phyloP scores from a whole-genome alignment of 306 rosid species.

The Vigna unguiculata region DNA sequence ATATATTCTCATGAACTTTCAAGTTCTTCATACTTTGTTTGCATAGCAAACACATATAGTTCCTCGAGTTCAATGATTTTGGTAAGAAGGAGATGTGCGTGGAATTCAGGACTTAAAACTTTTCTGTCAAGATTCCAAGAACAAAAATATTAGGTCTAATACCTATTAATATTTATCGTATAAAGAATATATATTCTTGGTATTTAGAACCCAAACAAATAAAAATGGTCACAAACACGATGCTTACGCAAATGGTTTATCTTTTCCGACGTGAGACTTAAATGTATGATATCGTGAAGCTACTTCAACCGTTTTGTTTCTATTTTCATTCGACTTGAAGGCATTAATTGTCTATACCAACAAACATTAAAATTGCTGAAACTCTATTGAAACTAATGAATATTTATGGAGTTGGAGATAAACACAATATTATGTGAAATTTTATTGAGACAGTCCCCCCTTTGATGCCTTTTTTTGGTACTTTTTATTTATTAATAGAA shows the following conservation, averaged over 20 bases:
- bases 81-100: conserved; percentile 34
- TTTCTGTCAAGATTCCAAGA: neutral
- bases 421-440: neutral
- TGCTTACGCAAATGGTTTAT: conserved; percentile 1
- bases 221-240: neutral
- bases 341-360: neutral
- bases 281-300: neutral
- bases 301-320: neutral
- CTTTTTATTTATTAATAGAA: too few relatives aligned
- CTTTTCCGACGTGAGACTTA: neutral
- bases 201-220: too few relatives aligned
- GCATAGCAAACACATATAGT: conserved; percentile 34
- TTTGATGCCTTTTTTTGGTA: too few relatives aligned
- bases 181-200: too few relatives aligned
- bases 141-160: too few relatives aligned
- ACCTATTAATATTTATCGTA: too few relatives aligned
- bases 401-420: too few relatives aligned
- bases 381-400: too few relatives aligned
- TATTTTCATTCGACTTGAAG: neutral
- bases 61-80: conserved; percentile 38
- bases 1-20: conserved; percentile 1
- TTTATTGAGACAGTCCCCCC: neutral
- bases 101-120: conserved; percentile 47
- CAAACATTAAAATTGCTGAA: neutral
- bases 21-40: conserved; percentile 14